Evolutionary conservation across 768 basidiomycete species (phyloP).

Genomic region (Suillus hirtellus): DNA sequence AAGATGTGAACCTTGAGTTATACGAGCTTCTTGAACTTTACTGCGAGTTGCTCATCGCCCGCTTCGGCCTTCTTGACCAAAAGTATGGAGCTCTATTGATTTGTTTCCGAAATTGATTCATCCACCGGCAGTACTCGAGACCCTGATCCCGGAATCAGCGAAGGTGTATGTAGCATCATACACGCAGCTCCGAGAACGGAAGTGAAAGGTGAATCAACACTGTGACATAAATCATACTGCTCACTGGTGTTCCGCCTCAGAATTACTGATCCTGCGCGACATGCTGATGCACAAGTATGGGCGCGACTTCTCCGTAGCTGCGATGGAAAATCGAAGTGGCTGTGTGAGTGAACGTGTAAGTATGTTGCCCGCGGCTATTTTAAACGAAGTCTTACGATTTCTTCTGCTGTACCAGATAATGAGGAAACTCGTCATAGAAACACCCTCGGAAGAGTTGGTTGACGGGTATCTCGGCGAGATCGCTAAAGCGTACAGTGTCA

Average conservation of each 20-base stretch:
- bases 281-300: conserved; percentile 96
- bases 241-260: conserved; percentile 38
- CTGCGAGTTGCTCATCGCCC: conserved; percentile 88
- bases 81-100: conserved; percentile 50
- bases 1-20: conserved; percentile 83
- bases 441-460: conserved; percentile 74
- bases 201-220: conserved; percentile 62
- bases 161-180: conserved; percentile 87
- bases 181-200: conserved; percentile 92
- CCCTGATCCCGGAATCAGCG: conserved; percentile 83
- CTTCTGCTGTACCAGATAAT: conserved; percentile 51
- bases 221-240: conserved; percentile 7
- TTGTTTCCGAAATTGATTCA: conserved; percentile 12
- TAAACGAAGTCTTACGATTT: conserved; percentile 7
- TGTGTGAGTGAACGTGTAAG: conserved; percentile 85
- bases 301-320: conserved; percentile 81
- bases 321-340: conserved; percentile 81
- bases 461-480: conserved; percentile 90
- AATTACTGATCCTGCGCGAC: conserved; percentile 88
- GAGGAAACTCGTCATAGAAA: conserved; percentile 68
- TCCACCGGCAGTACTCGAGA: conserved; percentile 58
- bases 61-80: conserved; percentile 90
- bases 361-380: conserved; percentile 5
- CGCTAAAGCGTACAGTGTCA: conserved; percentile 79
- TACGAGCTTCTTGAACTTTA: conserved; percentile 93